Evolutionary conservation across 495 filamentous ascomycete species (phyloP).

Genomic region (Amniculicola lignicola): DNA sequence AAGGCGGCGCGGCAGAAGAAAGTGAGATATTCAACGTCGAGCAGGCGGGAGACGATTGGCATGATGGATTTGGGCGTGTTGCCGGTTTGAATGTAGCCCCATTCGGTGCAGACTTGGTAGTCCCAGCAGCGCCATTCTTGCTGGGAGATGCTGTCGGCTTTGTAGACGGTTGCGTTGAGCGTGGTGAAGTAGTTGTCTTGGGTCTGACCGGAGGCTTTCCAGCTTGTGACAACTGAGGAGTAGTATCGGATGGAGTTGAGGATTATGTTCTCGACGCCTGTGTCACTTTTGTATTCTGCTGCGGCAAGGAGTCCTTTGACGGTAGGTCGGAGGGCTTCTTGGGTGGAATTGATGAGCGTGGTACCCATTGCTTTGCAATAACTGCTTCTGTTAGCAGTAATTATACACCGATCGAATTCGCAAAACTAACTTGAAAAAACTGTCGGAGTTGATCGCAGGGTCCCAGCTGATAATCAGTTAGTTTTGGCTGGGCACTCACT

Average conservation of each 20-base stretch:
- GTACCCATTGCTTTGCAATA: constrained; percentile 64
- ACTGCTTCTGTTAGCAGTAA: constrained; percentile 45
- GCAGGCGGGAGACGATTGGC: constrained; percentile 62
- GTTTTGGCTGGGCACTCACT: neutral
- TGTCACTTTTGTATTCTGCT: constrained; percentile 55
- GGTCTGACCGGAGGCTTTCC: constrained; percentile 36
- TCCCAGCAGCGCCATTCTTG: constrained; percentile 40
- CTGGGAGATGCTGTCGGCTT: constrained; percentile 47
- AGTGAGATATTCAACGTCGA: constrained; percentile 54
- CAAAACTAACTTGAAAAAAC: constrained; percentile 47
- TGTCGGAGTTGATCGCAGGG: constrained; percentile 51
- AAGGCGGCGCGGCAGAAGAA: constrained; percentile 58
- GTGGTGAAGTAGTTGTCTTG: constrained; percentile 56
- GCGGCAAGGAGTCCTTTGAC: constrained; percentile 49
- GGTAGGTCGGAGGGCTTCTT: constrained; percentile 44
- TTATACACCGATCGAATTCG: neutral
- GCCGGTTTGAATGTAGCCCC: constrained; percentile 70
- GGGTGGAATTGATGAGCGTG: constrained; percentile 35
- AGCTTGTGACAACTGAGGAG: constrained; percentile 45
- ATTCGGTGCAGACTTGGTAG: constrained; percentile 49
- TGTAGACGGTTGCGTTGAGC: constrained; percentile 52
- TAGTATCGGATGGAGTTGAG: constrained; percentile 67
- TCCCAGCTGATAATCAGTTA: constrained; percentile 53
- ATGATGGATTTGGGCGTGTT: constrained; percentile 55
- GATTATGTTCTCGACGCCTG: constrained; percentile 52